These are phyloP conservation scores for Rhizophora apiculata DNA, from an alignment of 345 rosid species.

Conservation along the genomic window DNA sequence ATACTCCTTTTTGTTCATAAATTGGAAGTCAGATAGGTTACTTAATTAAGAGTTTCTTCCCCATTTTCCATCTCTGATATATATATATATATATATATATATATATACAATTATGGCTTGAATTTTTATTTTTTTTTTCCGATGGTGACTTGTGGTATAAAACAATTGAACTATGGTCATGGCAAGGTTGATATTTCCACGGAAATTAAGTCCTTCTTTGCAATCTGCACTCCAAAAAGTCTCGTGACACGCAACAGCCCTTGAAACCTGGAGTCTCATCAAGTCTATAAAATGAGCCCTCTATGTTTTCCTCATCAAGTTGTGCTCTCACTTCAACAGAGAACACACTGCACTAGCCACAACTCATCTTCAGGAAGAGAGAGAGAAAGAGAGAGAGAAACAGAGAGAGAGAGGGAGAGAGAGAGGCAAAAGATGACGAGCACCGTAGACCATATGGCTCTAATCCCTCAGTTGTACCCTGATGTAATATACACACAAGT, in stretches of 20 bases:
- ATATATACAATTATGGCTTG: too few relatives aligned
- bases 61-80: too few relatives aligned
- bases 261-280: neutral
- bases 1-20: too few relatives aligned
- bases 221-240: neutral
- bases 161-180: too few relatives aligned
- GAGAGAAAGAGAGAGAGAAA: constrained; percentile 13
- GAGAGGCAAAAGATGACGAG: neutral
- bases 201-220: too few relatives aligned
- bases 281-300: constrained; percentile 29
- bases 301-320: constrained; percentile 21
- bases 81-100: too few relatives aligned
- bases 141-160: too few relatives aligned
- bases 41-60: too few relatives aligned
- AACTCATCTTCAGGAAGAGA: neutral
- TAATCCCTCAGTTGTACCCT: constrained; percentile 60
- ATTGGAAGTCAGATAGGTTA: too few relatives aligned
- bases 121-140: too few relatives aligned
- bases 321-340: neutral
- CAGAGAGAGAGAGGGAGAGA: constrained; percentile 14
- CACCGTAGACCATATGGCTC: constrained; percentile 41
- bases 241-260: constrained; percentile 12
- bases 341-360: too few relatives aligned
- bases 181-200: too few relatives aligned
- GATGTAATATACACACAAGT: constrained; percentile 42